Base-by-base conservation (phyloP, 768 basidiomycete genomes). In the Tylopilus subfusipes region DNA sequence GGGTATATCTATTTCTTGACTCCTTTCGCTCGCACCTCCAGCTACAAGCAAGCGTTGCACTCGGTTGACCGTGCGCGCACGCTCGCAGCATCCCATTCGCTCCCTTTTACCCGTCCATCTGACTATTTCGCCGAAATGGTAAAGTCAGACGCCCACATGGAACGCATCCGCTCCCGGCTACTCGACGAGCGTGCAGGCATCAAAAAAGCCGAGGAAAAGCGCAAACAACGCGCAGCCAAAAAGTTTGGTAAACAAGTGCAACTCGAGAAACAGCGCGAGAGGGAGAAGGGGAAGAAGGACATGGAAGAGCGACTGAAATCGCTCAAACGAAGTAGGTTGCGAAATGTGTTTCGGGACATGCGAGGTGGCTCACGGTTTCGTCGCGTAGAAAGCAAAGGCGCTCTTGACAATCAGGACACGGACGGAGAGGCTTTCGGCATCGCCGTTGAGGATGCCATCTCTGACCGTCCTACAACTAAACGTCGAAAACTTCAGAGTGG, bases 121-220 rank as follows among this genome's bases (percentile, higher is more conserved):
- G 96, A 98, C 72, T 98, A 94, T 70, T 98, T 96, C 60, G 96
- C 96, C 22, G 96, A 98, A 74, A 98, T 98, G 96, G 88, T 98
- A 61, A 98, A 98, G 72, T 87, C 86, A 30, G 97, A 99, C 63
- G 77, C 89, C 8, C 97, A 99, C 73, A 99, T 99, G 97, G 93
- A 97, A 69, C 85, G 93, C 55, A 90, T 98, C 61, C 88, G 97
- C 50, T 87, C 93, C 57, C 83, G 88, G 18, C 72, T 98, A 24
- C 78, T 98, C 25, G 90, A 98, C 72, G 97, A 98, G 70, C 75
- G 78, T 24, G 90, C 93, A 1, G 79, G 81, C 1, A 93, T 98
- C 62, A 94, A 97, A 71, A 90, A 89, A 70, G 82, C 88, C 55
- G 96, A 98, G 67, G 89, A 93, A 51, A 94, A 93, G 65, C 82